These are phyloP conservation scores for Tricladium varicosporioides DNA, from an alignment of 2,329 filamentous ascomycete species.

Conservation along the genomic window DNA sequence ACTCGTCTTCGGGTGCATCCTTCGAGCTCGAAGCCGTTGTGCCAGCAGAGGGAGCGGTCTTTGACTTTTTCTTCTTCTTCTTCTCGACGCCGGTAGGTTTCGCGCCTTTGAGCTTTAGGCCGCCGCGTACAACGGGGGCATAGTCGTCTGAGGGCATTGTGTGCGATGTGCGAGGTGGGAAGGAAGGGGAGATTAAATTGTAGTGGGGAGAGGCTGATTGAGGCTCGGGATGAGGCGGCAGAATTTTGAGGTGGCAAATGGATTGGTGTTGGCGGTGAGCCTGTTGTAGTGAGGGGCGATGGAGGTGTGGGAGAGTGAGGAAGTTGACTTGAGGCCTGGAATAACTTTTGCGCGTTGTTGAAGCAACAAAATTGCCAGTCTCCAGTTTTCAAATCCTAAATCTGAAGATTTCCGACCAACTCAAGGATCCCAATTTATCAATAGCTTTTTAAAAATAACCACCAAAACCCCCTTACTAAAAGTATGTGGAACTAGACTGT, in stretches of 20 bases:
- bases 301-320: too few relatives aligned
- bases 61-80: constrained; percentile 49
- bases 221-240: background rate
- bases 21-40: background rate
- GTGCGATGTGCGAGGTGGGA: background rate
- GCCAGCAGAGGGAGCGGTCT: background rate
- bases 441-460: too few relatives aligned
- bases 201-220: background rate
- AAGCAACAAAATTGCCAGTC: too few relatives aligned
- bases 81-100: constrained; percentile 65
- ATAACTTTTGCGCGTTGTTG: too few relatives aligned
- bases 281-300: too few relatives aligned
- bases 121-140: constrained; percentile 59
- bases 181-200: background rate
- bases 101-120: constrained; percentile 82
- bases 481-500: too few relatives aligned
- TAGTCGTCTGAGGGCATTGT: constrained; percentile 76
- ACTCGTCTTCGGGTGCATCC: constrained; percentile 21
- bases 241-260: background rate
- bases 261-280: background rate
- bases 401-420: too few relatives aligned
- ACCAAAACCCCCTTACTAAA: too few relatives aligned
- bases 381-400: too few relatives aligned
- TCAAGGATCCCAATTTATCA: too few relatives aligned
- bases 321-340: too few relatives aligned